Conservation (phyloP, 148 eudicot species). For the Simmondsia chinensis region DNA sequence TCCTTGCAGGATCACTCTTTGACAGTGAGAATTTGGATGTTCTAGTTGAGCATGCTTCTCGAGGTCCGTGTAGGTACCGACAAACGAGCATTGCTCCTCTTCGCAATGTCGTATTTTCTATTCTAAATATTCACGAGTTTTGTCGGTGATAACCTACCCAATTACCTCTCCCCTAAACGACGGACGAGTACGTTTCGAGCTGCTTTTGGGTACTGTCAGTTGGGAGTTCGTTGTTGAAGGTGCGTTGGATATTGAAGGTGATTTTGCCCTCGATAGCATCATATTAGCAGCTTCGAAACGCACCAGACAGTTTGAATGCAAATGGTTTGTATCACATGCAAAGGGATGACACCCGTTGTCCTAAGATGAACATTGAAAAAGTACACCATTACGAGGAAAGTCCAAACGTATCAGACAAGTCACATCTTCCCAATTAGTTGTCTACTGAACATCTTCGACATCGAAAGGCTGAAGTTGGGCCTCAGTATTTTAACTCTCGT, state of each 20-base stretch:
- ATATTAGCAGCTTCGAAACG: conserved; percentile 77
- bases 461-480: conserved; percentile 18
- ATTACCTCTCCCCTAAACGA: conserved; percentile 85
- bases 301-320: conserved; percentile 88
- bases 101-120: conserved; percentile 72
- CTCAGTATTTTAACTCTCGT: conserved; percentile 17
- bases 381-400: conserved; percentile 79
- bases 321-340: conserved; percentile 82
- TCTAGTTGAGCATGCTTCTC: conserved; percentile 68
- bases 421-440: conserved; percentile 62
- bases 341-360: conserved; percentile 81
- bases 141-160: conserved; percentile 61
- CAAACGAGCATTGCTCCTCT: conserved; percentile 53
- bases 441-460: conserved; percentile 38
- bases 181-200: conserved; percentile 63
- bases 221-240: conserved; percentile 18
- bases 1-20: conserved; percentile 75
- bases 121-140: conserved; percentile 49
- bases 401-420: conserved; percentile 91
- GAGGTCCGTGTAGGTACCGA: conserved; percentile 69
- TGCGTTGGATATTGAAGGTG: conserved; percentile 25
- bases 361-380: conserved; percentile 89
- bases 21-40: conserved; percentile 87
- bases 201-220: conserved; percentile 17
- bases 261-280: conserved; percentile 32